Evolutionary conservation across 179 eudicot genomes (phyloP), one percentile per base, ranked within the genome.

Genomic region (Nepenthes alata): DNA sequence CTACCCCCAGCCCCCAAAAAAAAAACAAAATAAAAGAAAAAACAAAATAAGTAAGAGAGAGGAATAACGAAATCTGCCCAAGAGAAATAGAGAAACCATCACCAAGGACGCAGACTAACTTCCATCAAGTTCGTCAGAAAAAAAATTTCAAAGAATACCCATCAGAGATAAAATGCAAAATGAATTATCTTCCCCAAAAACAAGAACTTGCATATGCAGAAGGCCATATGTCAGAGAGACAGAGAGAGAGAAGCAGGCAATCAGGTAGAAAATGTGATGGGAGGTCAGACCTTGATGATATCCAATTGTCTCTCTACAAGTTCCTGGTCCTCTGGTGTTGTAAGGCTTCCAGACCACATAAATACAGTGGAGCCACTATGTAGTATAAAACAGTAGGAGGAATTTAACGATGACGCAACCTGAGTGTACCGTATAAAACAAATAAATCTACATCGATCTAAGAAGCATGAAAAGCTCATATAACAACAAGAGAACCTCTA

Each of bases 291-390:
- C 91, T 90, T 90, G 67, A 94, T 85, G 53, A 82, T 64, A 77
- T 94, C 99, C 74, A 94, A 77, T 70, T 70, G 89, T 81, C 99
- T 85, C 79, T 94, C 99, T 54, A 80, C 85, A 67, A 94, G 95
- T 64, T 87, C 99, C 47, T 90, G 96, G 74, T 85, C 84, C 41
- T 74, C 88, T 35, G 94, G 15, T 47, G 85, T 70, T 25, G 96
- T 78, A 62, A 78, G 85, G 67, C 67, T 85, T 65, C 97, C 99
- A 35, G 75, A 63, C 99, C 99, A 94, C 34, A 86, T 85, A 71
- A 90, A 90, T 44, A 87, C 72, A 63, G 87, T 70, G 54, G 88
- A 71, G 53, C 86, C 97, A 48, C 73, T 81, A 77, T 90, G 97
- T 64, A 94, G 77, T 75, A 94, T 94, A 91, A 76, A 87, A 75